Base-by-base conservation (phyloP, 2,329 filamentous ascomycete species). In the Sarocladium oryzae region DNA sequence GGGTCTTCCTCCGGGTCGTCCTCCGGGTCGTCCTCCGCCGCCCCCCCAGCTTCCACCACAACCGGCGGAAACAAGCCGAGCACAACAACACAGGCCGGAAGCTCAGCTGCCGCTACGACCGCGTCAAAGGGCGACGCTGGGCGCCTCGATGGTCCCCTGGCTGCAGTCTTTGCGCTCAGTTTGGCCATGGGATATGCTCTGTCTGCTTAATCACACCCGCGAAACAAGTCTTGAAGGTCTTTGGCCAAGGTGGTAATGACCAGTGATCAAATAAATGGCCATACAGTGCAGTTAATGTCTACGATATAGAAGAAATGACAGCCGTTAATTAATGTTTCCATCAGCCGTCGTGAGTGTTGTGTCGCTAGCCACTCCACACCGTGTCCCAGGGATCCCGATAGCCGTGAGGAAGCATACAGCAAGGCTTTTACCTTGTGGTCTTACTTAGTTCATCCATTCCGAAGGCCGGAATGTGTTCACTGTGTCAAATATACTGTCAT, bases 281-380 rank as follows among this genome's bases (percentile, higher is more conserved):
- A 30, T 30, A 30, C 28, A 30, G 13, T 7, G 7, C 13, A 30
- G 28, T 30, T 30, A 30, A 30, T 59, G 18, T 66, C 57, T 28
- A 65, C 46, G 6, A 65, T 48, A 45, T 61, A 65, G 56, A 73
- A 72, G 38, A 74, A 38, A n/a, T n/a, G n/a, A n/a, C n/a, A n/a
- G n/a, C n/a, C n/a, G n/a, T n/a, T n/a, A n/a, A n/a, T n/a, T n/a
- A n/a, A n/a, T n/a, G n/a, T n/a, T n/a, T n/a, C n/a, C n/a, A n/a
- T n/a, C n/a, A n/a, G n/a, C n/a, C n/a, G n/a, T n/a, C n/a, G n/a
- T n/a, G n/a, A n/a, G n/a, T n/a, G n/a, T n/a, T n/a, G n/a, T n/a
- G n/a, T n/a, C n/a, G n/a, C n/a, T n/a, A n/a, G n/a, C n/a, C n/a
- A n/a, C n/a, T n/a, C n/a, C n/a, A n/a, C n/a, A n/a, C n/a, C n/a